Base-by-base conservation (phyloP, 495 filamentous ascomycete species). In the Friedmanniomyces endolithicus region DNA sequence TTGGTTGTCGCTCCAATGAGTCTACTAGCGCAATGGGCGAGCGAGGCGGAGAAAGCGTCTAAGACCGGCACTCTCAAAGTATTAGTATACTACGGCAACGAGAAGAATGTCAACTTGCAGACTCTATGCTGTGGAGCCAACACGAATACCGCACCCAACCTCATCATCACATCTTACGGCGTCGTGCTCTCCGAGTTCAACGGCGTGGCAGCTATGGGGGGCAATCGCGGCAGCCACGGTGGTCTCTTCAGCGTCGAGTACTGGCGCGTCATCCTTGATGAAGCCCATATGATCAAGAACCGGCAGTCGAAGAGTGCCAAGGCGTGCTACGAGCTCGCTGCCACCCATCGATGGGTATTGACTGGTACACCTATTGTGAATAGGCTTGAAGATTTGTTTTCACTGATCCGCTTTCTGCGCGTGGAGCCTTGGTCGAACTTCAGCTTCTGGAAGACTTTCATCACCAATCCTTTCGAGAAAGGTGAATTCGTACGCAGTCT, bases 381-480 rank as follows among this genome's bases (percentile, higher is more conserved):
- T 69, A 80, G 72, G 6, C 75, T 95, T 41, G 87, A 84, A 62
- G 90, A 95, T 62, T 74, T 95, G 6, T 87, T 86, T 62, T 90
- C 86, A 0, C 75, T 90, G 19, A 69, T 94, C 27, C 82, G 83
- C 50, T 94, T 94, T 72, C 69, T 96, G 27, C n/a, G n/a, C n/a
- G n/a, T 11, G 74, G 76, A 35, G 78, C 94, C 37, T 79, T 78
- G 0, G 90, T 88, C 34, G 90, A 88, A 9, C 73, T 95, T 11
- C 81, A 90, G 50, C 78, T 84, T 39, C 56, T 56, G 14, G 25
- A 20, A 22, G 22, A 97, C 94, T 0, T 98, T 98, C 68, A 98
- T 98, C 60, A 98, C 94, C 0, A 81, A 90, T 14, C 92, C 92
- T 0, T 98, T 98, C 51, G 92, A 98, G 65, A 87, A 86, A 0